Evolutionary conservation across 148 eudicot genomes (phyloP).

Genomic region (Vaccinium corymbosum): DNA sequence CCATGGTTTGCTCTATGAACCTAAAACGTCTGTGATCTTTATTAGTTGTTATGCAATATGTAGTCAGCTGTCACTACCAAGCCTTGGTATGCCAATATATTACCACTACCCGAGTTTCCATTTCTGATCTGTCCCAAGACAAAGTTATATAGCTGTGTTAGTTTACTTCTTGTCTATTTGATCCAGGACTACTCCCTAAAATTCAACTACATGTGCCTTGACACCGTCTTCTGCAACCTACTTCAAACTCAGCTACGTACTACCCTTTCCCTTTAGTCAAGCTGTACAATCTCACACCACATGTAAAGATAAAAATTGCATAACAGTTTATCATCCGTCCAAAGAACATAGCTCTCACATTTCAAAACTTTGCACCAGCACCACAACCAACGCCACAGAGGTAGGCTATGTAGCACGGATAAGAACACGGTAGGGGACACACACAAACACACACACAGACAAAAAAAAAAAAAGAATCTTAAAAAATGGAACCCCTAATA

Average conservation of each 20-base stretch:
- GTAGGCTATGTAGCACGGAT: not conserved
- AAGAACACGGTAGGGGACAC: no score
- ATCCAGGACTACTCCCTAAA: not conserved
- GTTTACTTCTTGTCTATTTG: not conserved
- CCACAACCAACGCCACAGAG: not conserved
- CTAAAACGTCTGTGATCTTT: no score
- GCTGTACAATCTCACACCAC: not conserved
- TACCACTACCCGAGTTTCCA: not conserved
- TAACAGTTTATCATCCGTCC: not conserved
- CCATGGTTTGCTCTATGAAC: not conserved
- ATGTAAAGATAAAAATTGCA: not conserved
- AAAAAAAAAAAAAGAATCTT: no score
- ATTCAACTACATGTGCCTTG: not conserved
- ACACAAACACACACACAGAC: no score
- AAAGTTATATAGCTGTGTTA: not conserved
- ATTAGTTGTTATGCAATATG: not conserved
- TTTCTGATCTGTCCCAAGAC: not conserved
- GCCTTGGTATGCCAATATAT: not conserved
- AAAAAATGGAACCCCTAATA: no score
- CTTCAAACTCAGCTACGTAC: not conserved
- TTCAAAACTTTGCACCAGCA: not conserved
- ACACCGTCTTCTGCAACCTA: not conserved
- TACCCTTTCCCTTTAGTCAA: not conserved
- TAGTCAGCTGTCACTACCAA: not conserved
- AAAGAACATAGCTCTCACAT: not conserved